Evolutionary conservation across 1,284 basidiomycete genomes (phyloP).

Genomic region (Fomitopsis schrenkii): DNA sequence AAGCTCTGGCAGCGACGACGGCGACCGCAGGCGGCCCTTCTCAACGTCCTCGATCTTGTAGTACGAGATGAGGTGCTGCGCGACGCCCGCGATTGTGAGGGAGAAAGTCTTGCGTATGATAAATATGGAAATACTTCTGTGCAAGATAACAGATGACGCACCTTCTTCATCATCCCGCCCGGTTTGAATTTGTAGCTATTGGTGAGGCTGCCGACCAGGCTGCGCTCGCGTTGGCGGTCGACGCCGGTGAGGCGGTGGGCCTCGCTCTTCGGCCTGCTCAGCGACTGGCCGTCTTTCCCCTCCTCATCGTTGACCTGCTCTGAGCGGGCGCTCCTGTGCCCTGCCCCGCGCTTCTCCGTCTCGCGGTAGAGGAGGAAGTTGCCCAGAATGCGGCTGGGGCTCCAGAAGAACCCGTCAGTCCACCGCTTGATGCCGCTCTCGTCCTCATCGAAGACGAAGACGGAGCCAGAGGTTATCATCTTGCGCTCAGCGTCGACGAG

Average conservation of each 20-base stretch:
- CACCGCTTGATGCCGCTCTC: conserved; percentile 98
- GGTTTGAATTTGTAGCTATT: conserved; percentile 90
- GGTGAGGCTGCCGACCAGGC: conserved; percentile 84
- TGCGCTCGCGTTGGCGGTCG: conserved; percentile 73
- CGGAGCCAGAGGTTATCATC: conserved; percentile 91
- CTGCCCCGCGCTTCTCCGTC: conserved; percentile 75
- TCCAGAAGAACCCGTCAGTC: conserved; percentile 98
- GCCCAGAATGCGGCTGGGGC: conserved; percentile 81
- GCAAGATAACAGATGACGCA: conserved; percentile 30
- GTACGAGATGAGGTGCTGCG: conserved; percentile 95
- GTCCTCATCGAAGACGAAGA: conserved; percentile 97
- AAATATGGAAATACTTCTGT: background rate
- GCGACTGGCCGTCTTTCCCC: conserved; percentile 37
- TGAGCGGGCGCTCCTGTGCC: conserved; percentile 47
- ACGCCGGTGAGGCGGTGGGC: conserved; percentile 35
- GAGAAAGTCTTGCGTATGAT: conserved; percentile 76
- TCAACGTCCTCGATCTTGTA: conserved; percentile 93
- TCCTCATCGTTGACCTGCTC: conserved; percentile 35
- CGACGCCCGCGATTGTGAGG: conserved; percentile 77
- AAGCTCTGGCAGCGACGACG: conserved; percentile 87
- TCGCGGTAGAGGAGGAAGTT: conserved; percentile 96
- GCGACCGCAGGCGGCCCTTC: conserved; percentile 80
- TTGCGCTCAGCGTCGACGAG: conserved; percentile 90
- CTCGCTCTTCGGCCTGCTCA: conserved; percentile 64
- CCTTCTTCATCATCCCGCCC: conserved; percentile 95